Percentiles rank a stretch among this genome's conserved stretches.
Conservation (phyloP, 352 stramenopile species). For the Phytopythium oedochilum region DNA sequence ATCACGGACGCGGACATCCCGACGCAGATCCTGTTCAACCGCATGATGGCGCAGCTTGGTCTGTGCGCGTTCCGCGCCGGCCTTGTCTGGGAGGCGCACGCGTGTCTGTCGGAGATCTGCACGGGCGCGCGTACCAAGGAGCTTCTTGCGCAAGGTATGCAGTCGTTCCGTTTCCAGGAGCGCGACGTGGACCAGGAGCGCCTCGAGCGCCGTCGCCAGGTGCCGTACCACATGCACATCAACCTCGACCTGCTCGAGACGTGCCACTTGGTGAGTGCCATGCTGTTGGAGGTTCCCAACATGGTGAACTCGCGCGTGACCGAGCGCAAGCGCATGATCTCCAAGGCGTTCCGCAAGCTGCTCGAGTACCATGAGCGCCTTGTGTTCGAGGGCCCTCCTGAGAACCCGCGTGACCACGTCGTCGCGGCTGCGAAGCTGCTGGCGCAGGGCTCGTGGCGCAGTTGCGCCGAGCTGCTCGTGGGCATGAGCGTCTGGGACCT, state of each 20-base stretch:
- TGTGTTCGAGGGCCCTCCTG: slow-evolving; percentile 96
- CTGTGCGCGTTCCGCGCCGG: slow-evolving; percentile 96
- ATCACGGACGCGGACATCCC: slow-evolving; percentile 91
- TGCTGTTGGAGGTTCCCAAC: slow-evolving; percentile 98
- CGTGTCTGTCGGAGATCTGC: slow-evolving; percentile 97
- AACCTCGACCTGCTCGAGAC: slow-evolving; percentile 98
- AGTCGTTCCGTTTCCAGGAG: slow-evolving; percentile 90
- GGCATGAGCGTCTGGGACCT: slow-evolving; percentile 95
- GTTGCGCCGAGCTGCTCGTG: slow-evolving; percentile 84
- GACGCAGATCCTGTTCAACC: slow-evolving; percentile 98
- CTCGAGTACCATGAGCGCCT: slow-evolving; percentile 88
- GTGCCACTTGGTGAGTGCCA: slow-evolving; percentile 96
- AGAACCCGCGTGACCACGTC: slow-evolving; percentile 97
- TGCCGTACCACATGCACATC: slow-evolving; percentile 99
- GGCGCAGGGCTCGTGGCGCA: slow-evolving; percentile 95
- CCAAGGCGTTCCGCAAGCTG: slow-evolving; percentile 94
- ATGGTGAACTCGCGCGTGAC: slow-evolving; percentile 89
- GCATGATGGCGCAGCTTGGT: slow-evolving; percentile 91
- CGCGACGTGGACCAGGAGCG: slow-evolving; percentile 97
- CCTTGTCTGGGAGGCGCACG: slow-evolving; percentile 95
- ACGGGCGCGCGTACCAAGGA: slow-evolving; percentile 91
- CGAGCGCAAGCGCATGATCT: slow-evolving; percentile 88
- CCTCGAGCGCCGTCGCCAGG: slow-evolving; percentile 93
- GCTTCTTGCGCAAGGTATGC: slow-evolving; percentile 95
- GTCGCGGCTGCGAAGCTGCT: slow-evolving; percentile 94